Percentiles rank a stretch among this genome's conserved stretches.
These are phyloP conservation scores for Cicer yamashitae DNA, from an alignment of 306 rosid species.

Conservation along the genomic window DNA sequence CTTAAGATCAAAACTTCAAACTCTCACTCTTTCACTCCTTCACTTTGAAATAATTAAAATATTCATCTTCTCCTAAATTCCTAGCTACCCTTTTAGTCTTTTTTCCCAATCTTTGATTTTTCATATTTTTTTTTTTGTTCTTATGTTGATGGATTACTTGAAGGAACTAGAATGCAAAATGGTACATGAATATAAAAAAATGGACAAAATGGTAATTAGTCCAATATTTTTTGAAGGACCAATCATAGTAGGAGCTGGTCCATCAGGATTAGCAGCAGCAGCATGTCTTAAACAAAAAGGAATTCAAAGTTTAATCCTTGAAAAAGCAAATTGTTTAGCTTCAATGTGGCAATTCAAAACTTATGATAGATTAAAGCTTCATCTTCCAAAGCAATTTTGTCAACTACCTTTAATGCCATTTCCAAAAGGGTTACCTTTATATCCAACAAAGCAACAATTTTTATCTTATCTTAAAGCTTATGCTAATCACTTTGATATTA, in stretches of 20 bases:
- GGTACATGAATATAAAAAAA: constrained; percentile 58
- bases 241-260: constrained; percentile 93
- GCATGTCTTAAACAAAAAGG: constrained; percentile 87
- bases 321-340: constrained; percentile 76
- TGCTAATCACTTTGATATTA: constrained; percentile 60
- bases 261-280: constrained; percentile 87
- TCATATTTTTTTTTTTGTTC: not conserved
- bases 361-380: constrained; percentile 88
- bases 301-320: constrained; percentile 70
- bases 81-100: not conserved
- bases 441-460: constrained; percentile 87
- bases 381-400: constrained; percentile 90
- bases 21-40: too few species aligned
- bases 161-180: constrained; percentile 77
- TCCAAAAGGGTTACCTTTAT: constrained; percentile 74
- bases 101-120: not conserved
- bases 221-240: constrained; percentile 59
- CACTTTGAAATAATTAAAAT: too few species aligned
- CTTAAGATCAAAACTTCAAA: too few species aligned
- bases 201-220: constrained; percentile 32
- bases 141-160: constrained; percentile 61
- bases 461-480: constrained; percentile 63
- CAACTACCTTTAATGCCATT: constrained; percentile 81
- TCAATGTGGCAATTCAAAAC: constrained; percentile 88
- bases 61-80: too few species aligned